Evolutionary conservation across 1,284 basidiomycete species (phyloP), one percentile per base, ranked within the genome.

Genomic region (Vanrija sp.): DNA sequence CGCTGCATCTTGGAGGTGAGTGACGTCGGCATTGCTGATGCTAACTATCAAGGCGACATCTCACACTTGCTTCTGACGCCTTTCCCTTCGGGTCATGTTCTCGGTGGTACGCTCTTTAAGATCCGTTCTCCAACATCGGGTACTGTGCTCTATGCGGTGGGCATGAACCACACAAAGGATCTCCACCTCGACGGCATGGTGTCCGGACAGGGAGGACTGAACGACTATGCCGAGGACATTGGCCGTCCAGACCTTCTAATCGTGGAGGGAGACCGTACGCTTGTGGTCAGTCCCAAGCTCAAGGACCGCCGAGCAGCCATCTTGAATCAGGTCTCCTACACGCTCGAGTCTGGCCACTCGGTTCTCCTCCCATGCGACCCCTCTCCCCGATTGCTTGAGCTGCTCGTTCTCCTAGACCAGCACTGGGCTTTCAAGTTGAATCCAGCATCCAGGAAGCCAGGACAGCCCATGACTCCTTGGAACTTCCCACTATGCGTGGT

Each of bases 71-170:
- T 95, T 0, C 88, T 99, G 60, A 96, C 94, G 16, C 94, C 96
- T 0, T 97, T 96, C 79, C 89, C 90, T 62, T 90, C 93, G 12
- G 96, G 96, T 0, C 94, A 98, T 74, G 91, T 91, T 0, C 84
- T 99, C 18, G 96, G 96, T 64, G 96, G 95, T 48, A 93, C 94
- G 3, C 89, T 99, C 62, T 98, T 94, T 94, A 98, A 98, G 74
- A 88, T 99, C 58, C 87, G 96, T 39, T 97, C 93, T 1, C 94
- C 96, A 2, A 93, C 92, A 0, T 90, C 91, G 8, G 95, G 94
- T 7, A 98, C 96, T 3, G 87, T 98, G 18, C 80, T 98, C 28
- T 96, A 98, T 72, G 95, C 94, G 12, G 90, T 98, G 18, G 86
- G 95, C 65, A 84, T 98, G 80, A 98, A 98, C 73, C 96, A 99